These are phyloP conservation scores for Amauroascus verrucosus DNA, from an alignment of 2,329 filamentous ascomycete genomes.

Conservation along the genomic window DNA sequence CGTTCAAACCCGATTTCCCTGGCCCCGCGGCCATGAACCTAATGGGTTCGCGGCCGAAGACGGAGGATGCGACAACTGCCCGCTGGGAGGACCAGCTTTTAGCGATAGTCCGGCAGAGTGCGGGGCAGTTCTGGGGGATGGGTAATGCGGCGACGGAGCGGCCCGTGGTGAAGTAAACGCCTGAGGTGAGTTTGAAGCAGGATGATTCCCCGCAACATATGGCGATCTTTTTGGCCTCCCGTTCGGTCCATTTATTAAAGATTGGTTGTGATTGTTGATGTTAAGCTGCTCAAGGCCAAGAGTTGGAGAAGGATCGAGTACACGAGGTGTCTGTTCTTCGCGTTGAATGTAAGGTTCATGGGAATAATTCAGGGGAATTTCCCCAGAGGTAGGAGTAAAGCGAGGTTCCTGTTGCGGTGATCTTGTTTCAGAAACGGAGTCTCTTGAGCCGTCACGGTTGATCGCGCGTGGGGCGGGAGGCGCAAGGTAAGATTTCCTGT, in stretches of 20 bases:
- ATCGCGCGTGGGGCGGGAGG: constrained; percentile 71
- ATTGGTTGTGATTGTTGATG: constrained; percentile 19
- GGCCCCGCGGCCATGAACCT: constrained; percentile 6
- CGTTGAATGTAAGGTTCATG: constrained; percentile 25
- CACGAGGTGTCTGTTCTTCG: constrained; percentile 18
- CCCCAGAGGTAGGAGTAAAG: constrained; percentile 58
- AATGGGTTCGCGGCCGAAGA: constrained; percentile 27
- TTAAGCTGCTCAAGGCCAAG: constrained; percentile 38
- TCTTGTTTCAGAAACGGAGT: constrained; percentile 38
- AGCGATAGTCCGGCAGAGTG: constrained; percentile 54
- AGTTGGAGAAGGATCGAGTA: constrained; percentile 23
- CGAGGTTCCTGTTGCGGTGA: constrained; percentile 21
- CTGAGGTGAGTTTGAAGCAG: constrained; percentile 9
- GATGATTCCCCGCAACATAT: constrained; percentile 9
- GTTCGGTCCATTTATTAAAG: neutral
- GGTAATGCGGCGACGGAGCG: constrained; percentile 13
- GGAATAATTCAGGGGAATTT: constrained; percentile 52
- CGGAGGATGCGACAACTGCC: constrained; percentile 50
- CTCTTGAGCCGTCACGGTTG: constrained; percentile 49
- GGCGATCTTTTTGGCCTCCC: constrained; percentile 5
- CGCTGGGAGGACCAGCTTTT: constrained; percentile 49
- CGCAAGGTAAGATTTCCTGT: constrained; percentile 85
- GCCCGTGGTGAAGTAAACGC: constrained; percentile 12
- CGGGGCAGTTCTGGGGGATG: constrained; percentile 27
- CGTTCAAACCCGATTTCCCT: constrained; percentile 7